Conservation (phyloP, 371 early-diverging fungal species). For the Basidiobolus heterosporus region DNA sequence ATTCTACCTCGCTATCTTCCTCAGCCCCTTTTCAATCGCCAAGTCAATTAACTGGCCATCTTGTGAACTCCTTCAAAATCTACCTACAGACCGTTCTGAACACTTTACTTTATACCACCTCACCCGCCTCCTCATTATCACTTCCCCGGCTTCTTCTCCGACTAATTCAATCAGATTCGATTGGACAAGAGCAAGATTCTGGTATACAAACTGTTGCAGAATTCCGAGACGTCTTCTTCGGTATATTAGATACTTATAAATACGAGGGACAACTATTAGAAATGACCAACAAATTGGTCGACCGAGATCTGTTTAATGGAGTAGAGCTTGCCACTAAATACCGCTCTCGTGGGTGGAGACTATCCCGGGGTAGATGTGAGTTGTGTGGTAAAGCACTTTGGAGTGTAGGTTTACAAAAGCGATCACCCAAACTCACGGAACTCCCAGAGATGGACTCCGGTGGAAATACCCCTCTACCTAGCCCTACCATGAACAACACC, state of each 20-base stretch:
- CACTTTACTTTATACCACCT: constrained; percentile 36
- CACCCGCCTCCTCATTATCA: constrained; percentile 38
- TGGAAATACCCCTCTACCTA: too few species aligned
- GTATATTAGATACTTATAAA: constrained; percentile 58
- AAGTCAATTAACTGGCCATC: constrained; percentile 16
- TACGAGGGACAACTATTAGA: constrained; percentile 54
- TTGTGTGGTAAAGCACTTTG: too few species aligned
- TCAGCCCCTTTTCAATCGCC: constrained; percentile 7
- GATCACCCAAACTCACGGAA: too few species aligned
- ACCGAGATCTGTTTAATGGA: constrained; percentile 38
- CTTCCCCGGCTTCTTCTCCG: constrained; percentile 42
- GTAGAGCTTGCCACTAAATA: constrained; percentile 34
- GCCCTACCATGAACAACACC: too few species aligned
- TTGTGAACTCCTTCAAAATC: constrained; percentile 32
- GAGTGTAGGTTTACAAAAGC: too few species aligned
- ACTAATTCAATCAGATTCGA: constrained; percentile 28
- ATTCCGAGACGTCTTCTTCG: constrained; percentile 48
- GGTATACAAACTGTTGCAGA: constrained; percentile 37
- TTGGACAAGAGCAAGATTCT: constrained; percentile 3
- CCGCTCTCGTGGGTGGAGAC: constrained; percentile 37
- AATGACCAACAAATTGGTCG: constrained; percentile 54
- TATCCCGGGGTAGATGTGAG: too few species aligned
- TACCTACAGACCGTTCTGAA: constrained; percentile 45
- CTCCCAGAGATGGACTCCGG: too few species aligned
- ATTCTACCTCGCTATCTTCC: neutral